Base-by-base conservation (phyloP, 148 eudicot species). In the Arctostaphylos glauca region DNA sequence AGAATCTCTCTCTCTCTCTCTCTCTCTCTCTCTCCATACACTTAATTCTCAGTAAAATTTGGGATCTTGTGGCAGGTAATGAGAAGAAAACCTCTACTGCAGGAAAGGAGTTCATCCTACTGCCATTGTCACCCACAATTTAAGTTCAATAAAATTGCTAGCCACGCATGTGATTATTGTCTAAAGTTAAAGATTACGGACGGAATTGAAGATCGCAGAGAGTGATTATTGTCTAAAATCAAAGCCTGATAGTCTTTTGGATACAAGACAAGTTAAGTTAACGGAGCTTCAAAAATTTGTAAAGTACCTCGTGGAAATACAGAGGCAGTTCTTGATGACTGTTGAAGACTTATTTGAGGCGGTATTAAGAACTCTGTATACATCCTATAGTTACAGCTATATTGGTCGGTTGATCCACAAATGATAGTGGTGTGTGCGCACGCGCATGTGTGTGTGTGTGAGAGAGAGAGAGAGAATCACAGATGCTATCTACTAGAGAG, bases 51-150 rank as follows among this genome's bases (percentile, higher is more conserved):
- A 21, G 23, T 64, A 14, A 64, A 9, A 23, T 25, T 64, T 9
- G 70, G 66, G 3, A 59, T 59, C 70, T 64, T 64, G 41, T 64
- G 70, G 68, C 68, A 62, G 31, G n/a, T 62, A 64, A 64, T 25
- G 41, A 23, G 70, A 25, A 66, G 71, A 25, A 66, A 50, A 64
- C 38, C 14, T 64, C 13, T 41, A 4, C 43, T 25, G 71, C 44
- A 25, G 71, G 43, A 64, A 9, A 64, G 70, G 70, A 59, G 23
- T 25, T 64, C 70, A 64, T 64, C 70, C 23, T 64, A 31, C 70
- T 21, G 38, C 38, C 41, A 9, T n/a, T 62, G 38, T 23, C 70
- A 23, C 70, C 70, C 70, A 21, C 38, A 21, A 23, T 14, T 64
- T 13, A 23, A 64, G 41, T 9, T 64, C 5, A 23, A 4, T 66